Evolutionary conservation across 805 yeast species (phyloP), one percentile per base, ranked within the genome.

Genomic region (Candida corydali): DNA sequence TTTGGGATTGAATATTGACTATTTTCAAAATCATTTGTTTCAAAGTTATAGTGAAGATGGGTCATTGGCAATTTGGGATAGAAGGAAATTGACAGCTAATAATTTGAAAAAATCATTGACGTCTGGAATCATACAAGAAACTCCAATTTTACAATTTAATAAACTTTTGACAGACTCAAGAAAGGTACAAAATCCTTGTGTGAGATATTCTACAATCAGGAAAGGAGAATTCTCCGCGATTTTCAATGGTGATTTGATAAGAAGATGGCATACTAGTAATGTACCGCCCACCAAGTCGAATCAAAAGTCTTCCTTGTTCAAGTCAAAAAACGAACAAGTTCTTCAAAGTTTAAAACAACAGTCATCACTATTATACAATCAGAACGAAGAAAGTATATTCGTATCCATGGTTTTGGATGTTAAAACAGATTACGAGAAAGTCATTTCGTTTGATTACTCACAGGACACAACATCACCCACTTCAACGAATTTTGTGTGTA

Each of bases 11-110:
- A 69, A 75, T 7, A 65, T 80, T 20, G 89, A 86, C 52, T 91
- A 84, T 3, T 77, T 77, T 51, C 78, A 80, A 50, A 71, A 70
- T 9, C 72, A 76, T 56, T 69, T 75, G 43, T 86, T 89, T 55
- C 77, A 86, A 12, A 80, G 94, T 0, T 76, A 76, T 44, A 77
- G 86, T 35, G 96, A 88, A 47, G 91, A 85, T 50, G 95, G 96
- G 1, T 76, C 93, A 0, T 61, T 88, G 34, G 81, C 91, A 0
- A 68, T 89, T 6, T 89, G 89, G 86, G 95, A 85, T 54, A 69
- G 86, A 44, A 65, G 95, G 45, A 80, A 73, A 45, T 54, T 85
- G 31, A 56, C 68, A 0, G 49, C 57, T 16, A 55, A 49, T 48
- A 49, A 41, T 26, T 23, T 31, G 3, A 36, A 32, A 11, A 41